phyloP scores from a whole-genome alignment of 1,284 basidiomycete species.

The Cutaneotrichosporon dermatis region DNA sequence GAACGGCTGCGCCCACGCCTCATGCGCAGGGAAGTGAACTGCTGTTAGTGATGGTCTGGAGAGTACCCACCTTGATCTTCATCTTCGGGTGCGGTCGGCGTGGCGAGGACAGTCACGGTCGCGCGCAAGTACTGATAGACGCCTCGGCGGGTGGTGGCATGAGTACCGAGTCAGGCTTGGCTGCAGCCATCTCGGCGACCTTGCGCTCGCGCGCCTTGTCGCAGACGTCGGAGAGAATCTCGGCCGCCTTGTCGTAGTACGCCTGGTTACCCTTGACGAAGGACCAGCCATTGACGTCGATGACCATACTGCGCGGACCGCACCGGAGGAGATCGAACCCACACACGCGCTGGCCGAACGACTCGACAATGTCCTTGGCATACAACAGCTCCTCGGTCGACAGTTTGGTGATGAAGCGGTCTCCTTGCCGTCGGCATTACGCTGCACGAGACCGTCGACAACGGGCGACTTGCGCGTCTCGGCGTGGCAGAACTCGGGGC shows the following conservation, averaged over 20 bases:
- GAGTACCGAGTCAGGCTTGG: constrained; percentile 22
- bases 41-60: neutral
- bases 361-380: constrained; percentile 88
- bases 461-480: constrained; percentile 99
- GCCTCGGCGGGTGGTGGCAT: constrained; percentile 31
- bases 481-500: constrained; percentile 91
- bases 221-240: constrained; percentile 82
- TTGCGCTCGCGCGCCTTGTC: constrained; percentile 45
- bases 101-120: constrained; percentile 94
- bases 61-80: constrained; percentile 57
- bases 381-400: constrained; percentile 83
- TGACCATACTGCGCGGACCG: constrained; percentile 83
- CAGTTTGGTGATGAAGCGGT: constrained; percentile 94
- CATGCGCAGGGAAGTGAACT: constrained; percentile 71
- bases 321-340: constrained; percentile 95
- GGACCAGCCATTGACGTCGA: constrained; percentile 99
- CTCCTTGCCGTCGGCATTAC: constrained; percentile 98
- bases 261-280: constrained; percentile 95
- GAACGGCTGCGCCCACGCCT: constrained; percentile 89
- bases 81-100: constrained; percentile 91
- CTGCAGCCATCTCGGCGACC: constrained; percentile 37
- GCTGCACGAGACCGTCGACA: constrained; percentile 92
- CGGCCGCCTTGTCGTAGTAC: constrained; percentile 93
- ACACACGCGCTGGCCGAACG: constrained; percentile 95
- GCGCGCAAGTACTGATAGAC: constrained; percentile 79